These are phyloP conservation scores for Arthrobotrys conoides DNA, from an alignment of 2,329 filamentous ascomycete genomes.

Conservation along the genomic window DNA sequence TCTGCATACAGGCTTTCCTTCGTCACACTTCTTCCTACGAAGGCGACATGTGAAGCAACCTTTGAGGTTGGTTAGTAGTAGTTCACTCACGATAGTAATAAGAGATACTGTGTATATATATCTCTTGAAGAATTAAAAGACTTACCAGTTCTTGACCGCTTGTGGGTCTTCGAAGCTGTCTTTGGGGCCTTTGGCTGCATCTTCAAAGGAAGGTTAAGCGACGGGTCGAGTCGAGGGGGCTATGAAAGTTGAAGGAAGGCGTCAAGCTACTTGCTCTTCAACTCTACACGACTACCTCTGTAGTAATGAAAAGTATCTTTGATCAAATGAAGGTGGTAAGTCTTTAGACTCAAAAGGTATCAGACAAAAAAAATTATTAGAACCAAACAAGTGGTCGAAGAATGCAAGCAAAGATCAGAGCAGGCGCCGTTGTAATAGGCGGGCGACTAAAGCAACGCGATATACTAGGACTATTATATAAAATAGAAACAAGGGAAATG, in stretches of 20 bases:
- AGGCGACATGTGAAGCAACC: constrained; percentile 79
- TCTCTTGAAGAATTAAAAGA: constrained; percentile 38
- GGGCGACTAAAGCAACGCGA: constrained; percentile 59
- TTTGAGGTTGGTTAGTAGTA: constrained; percentile 67
- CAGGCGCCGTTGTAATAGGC: constrained; percentile 50
- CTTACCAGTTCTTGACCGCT: constrained; percentile 93
- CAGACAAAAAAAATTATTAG: constrained; percentile 35
- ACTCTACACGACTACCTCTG: constrained; percentile 56
- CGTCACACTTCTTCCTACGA: constrained; percentile 79
- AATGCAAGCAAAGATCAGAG: constrained; percentile 43
- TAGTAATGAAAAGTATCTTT: constrained; percentile 35
- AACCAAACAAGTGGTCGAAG: not conserved
- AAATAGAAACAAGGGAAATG: constrained; percentile 52
- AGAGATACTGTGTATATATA: no score
- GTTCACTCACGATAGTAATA: constrained; percentile 25
- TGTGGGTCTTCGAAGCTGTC: constrained; percentile 87
- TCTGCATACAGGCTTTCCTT: constrained; percentile 75
- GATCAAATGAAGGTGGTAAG: constrained; percentile 59
- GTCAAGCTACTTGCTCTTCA: constrained; percentile 61
- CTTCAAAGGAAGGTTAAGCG: constrained; percentile 58
- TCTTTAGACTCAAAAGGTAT: constrained; percentile 41
- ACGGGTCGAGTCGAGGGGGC: constrained; percentile 63
- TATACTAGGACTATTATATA: constrained; percentile 56
- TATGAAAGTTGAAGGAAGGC: constrained; percentile 65
- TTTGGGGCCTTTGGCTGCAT: constrained; percentile 70